Conservation (phyloP, 1,284 basidiomycete genomes). For the Irpex sp. region DNA sequence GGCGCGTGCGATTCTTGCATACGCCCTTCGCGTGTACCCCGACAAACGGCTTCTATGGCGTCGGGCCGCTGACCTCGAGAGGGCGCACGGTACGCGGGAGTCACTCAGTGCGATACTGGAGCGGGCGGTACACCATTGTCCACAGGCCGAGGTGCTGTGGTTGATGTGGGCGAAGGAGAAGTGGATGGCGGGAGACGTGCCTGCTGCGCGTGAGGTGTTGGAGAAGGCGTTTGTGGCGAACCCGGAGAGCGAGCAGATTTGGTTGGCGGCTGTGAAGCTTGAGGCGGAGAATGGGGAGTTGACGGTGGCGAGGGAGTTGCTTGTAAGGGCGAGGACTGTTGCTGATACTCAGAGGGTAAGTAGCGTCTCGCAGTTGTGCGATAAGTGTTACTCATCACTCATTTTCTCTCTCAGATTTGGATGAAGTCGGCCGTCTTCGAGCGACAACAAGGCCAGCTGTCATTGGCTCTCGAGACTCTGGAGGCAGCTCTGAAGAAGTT, state of each 20-base stretch:
- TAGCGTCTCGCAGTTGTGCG: slow-evolving; percentile 11
- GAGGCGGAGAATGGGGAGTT: slow-evolving; percentile 93
- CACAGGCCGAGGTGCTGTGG: slow-evolving; percentile 95
- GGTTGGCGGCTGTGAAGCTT: slow-evolving; percentile 94
- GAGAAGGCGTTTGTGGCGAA: slow-evolving; percentile 92
- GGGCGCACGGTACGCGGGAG: slow-evolving; percentile 82
- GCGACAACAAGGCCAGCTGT: slow-evolving; percentile 77
- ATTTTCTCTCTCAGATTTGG: slow-evolving; percentile 71
- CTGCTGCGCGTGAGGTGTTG: slow-evolving; percentile 83
- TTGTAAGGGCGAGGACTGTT: slow-evolving; percentile 85
- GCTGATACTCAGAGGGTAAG: slow-evolving; percentile 88
- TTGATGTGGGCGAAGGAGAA: slow-evolving; percentile 96
- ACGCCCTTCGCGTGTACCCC: slow-evolving; percentile 90
- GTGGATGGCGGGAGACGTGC: slow-evolving; percentile 86
- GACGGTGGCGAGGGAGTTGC: slow-evolving; percentile 79
- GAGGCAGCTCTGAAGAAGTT: slow-evolving; percentile 78
- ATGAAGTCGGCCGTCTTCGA: slow-evolving; percentile 98
- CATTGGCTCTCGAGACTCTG: slow-evolving; percentile 74
- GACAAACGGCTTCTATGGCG: slow-evolving; percentile 84
- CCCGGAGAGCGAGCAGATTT: slow-evolving; percentile 95
- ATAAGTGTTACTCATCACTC: slow-evolving; percentile 10
- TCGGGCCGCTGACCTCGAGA: slow-evolving; percentile 89
- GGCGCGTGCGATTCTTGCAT: slow-evolving; percentile 85
- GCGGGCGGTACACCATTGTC: slow-evolving; percentile 85
- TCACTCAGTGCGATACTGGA: slow-evolving; percentile 81